Conservation (phyloP, 1,284 basidiomycete genomes). For the Trametes hirsuta region DNA sequence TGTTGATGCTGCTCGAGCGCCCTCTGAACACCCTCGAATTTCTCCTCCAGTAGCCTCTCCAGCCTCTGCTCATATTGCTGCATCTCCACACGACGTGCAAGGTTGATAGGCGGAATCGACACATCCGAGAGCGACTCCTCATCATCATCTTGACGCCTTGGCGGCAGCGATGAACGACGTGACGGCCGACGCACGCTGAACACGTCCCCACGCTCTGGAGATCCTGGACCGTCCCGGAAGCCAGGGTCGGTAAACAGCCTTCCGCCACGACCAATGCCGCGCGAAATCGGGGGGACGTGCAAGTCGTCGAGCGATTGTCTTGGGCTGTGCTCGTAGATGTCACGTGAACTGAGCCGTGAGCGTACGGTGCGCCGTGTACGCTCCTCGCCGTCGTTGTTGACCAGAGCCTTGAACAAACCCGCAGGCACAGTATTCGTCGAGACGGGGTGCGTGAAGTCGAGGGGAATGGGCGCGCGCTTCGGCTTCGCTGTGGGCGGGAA, state of each 20-base stretch:
- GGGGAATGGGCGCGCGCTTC: slow-evolving; percentile 75
- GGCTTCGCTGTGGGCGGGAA: slow-evolving; percentile 44
- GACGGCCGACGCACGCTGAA: slow-evolving; percentile 46
- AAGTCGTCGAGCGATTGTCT: slow-evolving; percentile 76
- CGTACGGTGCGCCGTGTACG: slow-evolving; percentile 68
- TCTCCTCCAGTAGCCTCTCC: slow-evolving; percentile 65
- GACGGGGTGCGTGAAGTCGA: slow-evolving; percentile 78
- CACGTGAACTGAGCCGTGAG: slow-evolving; percentile 71
- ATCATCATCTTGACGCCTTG: slow-evolving; percentile 41
- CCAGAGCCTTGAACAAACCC: slow-evolving; percentile 79
- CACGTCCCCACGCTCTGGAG: slow-evolving; percentile 44
- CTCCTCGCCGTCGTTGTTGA: slow-evolving; percentile 56
- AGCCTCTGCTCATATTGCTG: slow-evolving; percentile 62
- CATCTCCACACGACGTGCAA: slow-evolving; percentile 58
- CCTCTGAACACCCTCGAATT: slow-evolving; percentile 53
- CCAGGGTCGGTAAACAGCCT: slow-evolving; percentile 58
- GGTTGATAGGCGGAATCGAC: slow-evolving; percentile 52
- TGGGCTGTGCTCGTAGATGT: slow-evolving; percentile 62
- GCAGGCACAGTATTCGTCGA: slow-evolving; percentile 80
- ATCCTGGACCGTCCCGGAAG: slow-evolving; percentile 31
- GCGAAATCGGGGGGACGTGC: slow-evolving; percentile 68
- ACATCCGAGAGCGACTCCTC: slow-evolving; percentile 43
- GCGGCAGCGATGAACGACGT: slow-evolving; percentile 65
- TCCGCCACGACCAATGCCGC: slow-evolving; percentile 52
- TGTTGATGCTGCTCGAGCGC: slow-evolving; percentile 27